Percentiles rank a stretch among this genome's conserved stretches.
Conservation (phyloP, 106 monocot species). For the Narthecium ossifragum region DNA sequence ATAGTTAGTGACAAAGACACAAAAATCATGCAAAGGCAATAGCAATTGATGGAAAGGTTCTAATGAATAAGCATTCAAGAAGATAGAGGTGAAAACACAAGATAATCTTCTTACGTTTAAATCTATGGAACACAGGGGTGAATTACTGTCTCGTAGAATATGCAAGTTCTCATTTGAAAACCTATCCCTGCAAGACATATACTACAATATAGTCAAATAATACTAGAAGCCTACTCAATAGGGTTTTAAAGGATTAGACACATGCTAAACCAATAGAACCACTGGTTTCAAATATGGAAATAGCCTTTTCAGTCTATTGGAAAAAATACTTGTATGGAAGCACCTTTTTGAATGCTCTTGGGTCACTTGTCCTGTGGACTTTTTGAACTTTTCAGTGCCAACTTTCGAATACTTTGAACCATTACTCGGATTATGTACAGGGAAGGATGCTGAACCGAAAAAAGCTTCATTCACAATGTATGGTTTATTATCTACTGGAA, state of each 20-base stretch:
- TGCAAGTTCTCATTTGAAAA: constrained; percentile 27
- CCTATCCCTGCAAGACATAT: constrained; percentile 36
- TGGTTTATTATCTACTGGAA: constrained; percentile 46
- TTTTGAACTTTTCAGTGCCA: constrained; percentile 25
- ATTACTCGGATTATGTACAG: constrained; percentile 35
- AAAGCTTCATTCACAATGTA: constrained; percentile 20
- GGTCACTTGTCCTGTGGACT: constrained; percentile 8
- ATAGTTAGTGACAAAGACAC: background rate
- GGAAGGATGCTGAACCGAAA: constrained; percentile 36
- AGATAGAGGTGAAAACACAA: background rate
- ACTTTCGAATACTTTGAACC: constrained; percentile 12
- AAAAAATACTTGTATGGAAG: background rate
- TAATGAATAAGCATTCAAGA: background rate
- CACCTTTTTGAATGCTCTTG: constrained; percentile 51
- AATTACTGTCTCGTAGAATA: constrained; percentile 41
- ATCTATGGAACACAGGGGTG: constrained; percentile 38
- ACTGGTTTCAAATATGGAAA: background rate
- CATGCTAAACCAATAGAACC: constrained; percentile 1
- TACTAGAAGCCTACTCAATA: background rate
- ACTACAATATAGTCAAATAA: background rate
- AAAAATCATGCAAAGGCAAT: background rate
- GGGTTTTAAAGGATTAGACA: too few species aligned
- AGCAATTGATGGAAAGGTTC: background rate
- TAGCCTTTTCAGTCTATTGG: background rate
- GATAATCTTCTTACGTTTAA: constrained; percentile 59